These are phyloP conservation scores for Cladosporium phlei DNA, from an alignment of 2,329 filamentous ascomycete genomes.

Conservation along the genomic window DNA sequence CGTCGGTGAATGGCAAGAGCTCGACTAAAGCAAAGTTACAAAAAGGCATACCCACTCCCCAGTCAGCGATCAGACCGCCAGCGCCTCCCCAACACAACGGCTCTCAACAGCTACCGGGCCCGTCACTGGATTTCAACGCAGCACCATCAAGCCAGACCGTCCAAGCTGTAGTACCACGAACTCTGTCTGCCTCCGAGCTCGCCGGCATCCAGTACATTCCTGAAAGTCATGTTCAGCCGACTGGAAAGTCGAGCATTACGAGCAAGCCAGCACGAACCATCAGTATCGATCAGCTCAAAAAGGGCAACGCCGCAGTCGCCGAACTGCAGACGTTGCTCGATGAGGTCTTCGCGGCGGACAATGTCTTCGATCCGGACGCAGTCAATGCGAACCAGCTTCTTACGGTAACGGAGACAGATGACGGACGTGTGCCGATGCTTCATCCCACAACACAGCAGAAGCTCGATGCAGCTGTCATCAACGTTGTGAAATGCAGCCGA, in stretches of 20 bases:
- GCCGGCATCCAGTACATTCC: constrained; percentile 28
- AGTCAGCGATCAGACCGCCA: background rate
- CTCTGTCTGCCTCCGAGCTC: constrained; percentile 29
- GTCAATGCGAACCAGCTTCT: constrained; percentile 25
- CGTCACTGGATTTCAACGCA: background rate
- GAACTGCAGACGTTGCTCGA: constrained; percentile 66
- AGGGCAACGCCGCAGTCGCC: constrained; percentile 68
- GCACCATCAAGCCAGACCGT: constrained; percentile 1
- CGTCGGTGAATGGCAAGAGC: constrained; percentile 7
- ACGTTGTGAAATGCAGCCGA: constrained; percentile 63
- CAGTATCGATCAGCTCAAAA: constrained; percentile 68
- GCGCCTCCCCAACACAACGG: background rate
- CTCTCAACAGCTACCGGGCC: background rate
- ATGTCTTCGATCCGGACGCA: constrained; percentile 57
- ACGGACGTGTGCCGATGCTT: constrained; percentile 62
- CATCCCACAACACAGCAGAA: constrained; percentile 63
- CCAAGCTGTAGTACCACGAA: constrained; percentile 22
- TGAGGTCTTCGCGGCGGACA: constrained; percentile 72
- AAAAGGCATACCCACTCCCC: background rate
- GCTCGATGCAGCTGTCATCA: constrained; percentile 68
- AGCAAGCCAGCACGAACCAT: background rate
- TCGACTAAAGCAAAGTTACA: background rate
- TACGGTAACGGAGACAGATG: constrained; percentile 35
- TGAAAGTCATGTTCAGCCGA: background rate
- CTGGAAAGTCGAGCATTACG: background rate